phyloP scores from a whole-genome alignment of 192 early-diverging fungal species.

The Entophlyctis luteolus region DNA sequence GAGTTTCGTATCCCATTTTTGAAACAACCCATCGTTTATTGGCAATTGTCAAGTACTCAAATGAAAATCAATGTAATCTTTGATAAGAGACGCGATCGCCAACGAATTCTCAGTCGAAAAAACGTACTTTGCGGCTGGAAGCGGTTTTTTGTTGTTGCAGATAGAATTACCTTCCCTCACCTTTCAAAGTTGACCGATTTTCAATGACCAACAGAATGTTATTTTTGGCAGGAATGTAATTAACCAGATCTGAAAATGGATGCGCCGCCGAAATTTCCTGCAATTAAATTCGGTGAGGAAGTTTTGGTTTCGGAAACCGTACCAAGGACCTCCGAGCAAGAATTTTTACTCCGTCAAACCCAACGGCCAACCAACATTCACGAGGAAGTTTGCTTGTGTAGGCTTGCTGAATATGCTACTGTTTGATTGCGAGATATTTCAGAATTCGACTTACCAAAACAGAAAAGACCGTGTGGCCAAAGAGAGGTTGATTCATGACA shows the following conservation, averaged over 20 bases:
- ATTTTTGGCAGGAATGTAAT: conserved; percentile 40
- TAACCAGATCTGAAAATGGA: conserved; percentile 35
- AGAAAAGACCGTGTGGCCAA: conserved; percentile 42
- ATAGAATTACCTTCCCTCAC: background rate
- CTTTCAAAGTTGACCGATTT: too few species aligned
- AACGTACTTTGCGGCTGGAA: conserved; percentile 45
- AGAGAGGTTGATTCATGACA: conserved; percentile 35
- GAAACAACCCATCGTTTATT: too few species aligned
- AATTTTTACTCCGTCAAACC: conserved; percentile 36
- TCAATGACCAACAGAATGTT: conserved; percentile 44
- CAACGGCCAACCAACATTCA: conserved; percentile 46
- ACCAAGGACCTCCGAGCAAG: conserved; percentile 37
- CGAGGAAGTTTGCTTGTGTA: conserved; percentile 43
- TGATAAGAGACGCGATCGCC: conserved; percentile 40
- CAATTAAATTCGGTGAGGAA: too few species aligned
- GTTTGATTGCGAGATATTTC: too few species aligned
- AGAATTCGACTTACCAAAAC: conserved; percentile 43
- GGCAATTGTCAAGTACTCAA: conserved; percentile 3
- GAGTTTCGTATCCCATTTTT: too few species aligned
- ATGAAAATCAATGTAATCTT: conserved; percentile 41
- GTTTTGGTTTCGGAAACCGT: conserved; percentile 1
- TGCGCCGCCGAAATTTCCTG: conserved; percentile 39
- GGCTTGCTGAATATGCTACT: conserved; percentile 44
- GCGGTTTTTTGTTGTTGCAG: background rate
- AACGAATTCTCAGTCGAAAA: conserved; percentile 39